Base-by-base conservation (phyloP, 176 grass and related monocot genomes). In the Oryza meyeriana region DNA sequence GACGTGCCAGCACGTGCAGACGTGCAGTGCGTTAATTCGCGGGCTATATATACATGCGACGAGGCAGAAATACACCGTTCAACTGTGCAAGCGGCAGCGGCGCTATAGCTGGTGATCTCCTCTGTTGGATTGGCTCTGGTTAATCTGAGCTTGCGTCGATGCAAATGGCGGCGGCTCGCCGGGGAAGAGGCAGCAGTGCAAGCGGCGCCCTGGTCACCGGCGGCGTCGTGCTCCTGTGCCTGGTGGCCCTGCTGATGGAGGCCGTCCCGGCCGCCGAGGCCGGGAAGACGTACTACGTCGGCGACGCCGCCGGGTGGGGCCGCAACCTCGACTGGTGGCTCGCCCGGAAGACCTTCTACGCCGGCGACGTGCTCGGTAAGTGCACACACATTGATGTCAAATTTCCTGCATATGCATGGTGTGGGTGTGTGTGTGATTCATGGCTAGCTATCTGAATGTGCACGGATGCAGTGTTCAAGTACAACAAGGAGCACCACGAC, bases 311-410 rank as follows among this genome's bases (percentile, higher is more conserved):
- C 40, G 77, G 87, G 10, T 89, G 87, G 87, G 25, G 31, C 40
- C 71, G n/a, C 31, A 20, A 70, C 61, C 50, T 81, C 32, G 52
- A 79, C 10, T 30, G 57, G 10, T 89, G 87, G 82, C 52, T 63
- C 0, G 25, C 20, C 9, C 71, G 64, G 1, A 85, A 85, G 77
- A 81, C 77, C 76, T 89, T 89, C 82, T 35, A 34, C 82, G 71
- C 82, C 82, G 82, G 87, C 52, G 82, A 89, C 70, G 65, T 64
- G 31, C 82, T 85, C 63, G 87, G 82, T 89, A 45, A 9, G 63
- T 64, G 4, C 5, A 5, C 16, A 2, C 2, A 4, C 2, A 8
- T 1, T 5, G 1, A 64, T 18, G 29, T 64, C 10, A 12, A 64
- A 8, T 4, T 12, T 12, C 12, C 12, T 2, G 30, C 77, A 14